Evolutionary conservation across 331 rosid species (phyloP), one percentile per base, ranked within the genome.

Genomic region (Saraca asoca): DNA sequence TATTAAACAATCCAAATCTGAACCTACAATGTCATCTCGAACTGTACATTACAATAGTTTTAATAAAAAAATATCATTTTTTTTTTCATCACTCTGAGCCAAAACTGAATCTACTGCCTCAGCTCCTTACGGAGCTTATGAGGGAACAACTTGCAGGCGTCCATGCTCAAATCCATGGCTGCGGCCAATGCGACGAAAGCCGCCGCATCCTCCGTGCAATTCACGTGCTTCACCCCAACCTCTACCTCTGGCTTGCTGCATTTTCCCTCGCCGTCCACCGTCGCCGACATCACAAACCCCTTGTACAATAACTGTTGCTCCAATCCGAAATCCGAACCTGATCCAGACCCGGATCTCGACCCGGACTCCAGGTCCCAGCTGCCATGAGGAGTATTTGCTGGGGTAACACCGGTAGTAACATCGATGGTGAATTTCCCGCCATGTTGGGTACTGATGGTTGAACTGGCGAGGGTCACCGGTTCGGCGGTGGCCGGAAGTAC

Each of bases 161-260:
- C 97, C 83, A 91, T 80, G 59, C 97, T 86, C 84, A 91, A 74
- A 76, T 91, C 95, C 95, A 91, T 69, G 38, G 97, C 97, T 7
- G 97, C 96, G 5, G 96, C 97, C 46, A 91, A 77, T 6, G 97
- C 98, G 66, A 92, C 98, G 68, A 83, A 92, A 3, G 91, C 93
- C 0, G 98, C 98, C 2, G 96, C 98, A 54, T 91, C 97, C 75
- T 91, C 97, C 66, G 87, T 50, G 82, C 97, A 91, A 0, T 72
- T 80, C 88, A 88, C 97, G 79, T 88, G 91, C 84, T 81, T 73
- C 39, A 85, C 96, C 2, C 95, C 92, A 50, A 91, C 96, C 72
- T 88, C 96, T 71, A 91, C 88, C 80, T 81, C 88, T 14, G 95
- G 92, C 54, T 58, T 80, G 31, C 95, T 78, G 11, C 81, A 53